Evolutionary conservation across 306 rosid genomes (phyloP).

Genomic region (Vigna reflexopilosa): DNA sequence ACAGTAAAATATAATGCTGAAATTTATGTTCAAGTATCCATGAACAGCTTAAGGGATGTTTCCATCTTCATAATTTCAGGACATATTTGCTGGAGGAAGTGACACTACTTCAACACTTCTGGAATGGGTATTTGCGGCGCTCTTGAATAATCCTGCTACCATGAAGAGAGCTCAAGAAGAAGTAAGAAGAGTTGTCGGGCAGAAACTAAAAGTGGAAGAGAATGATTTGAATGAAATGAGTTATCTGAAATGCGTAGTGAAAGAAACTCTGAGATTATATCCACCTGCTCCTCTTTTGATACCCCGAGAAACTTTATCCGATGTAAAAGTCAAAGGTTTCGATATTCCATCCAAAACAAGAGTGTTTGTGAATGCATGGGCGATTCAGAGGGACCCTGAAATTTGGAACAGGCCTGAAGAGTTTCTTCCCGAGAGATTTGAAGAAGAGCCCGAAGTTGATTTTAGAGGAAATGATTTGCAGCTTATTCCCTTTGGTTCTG

Average conservation of each 20-base stretch:
- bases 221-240: constrained; percentile 49
- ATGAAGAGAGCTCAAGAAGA: constrained; percentile 36
- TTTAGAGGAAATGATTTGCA: constrained; percentile 14
- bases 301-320: constrained; percentile 36
- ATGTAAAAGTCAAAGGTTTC: constrained; percentile 11
- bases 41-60: background rate
- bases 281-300: constrained; percentile 50
- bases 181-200: constrained; percentile 38
- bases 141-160: constrained; percentile 14
- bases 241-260: constrained; percentile 53
- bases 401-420: constrained; percentile 31
- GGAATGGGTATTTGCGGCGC: constrained; percentile 43
- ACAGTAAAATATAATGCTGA: background rate
- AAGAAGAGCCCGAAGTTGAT: background rate
- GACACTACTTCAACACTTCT: constrained; percentile 25
- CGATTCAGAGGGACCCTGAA: constrained; percentile 39
- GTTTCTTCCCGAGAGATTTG: constrained; percentile 37
- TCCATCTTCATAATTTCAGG: constrained; percentile 7
- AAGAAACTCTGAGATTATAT: constrained; percentile 35
- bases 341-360: constrained; percentile 37
- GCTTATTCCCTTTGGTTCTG: constrained; percentile 25
- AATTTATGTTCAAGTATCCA: background rate
- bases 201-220: constrained; percentile 37
- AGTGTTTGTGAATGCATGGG: constrained; percentile 42
- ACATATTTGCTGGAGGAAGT: constrained; percentile 36